Evolutionary conservation across 2,329 filamentous ascomycete species (phyloP).

Genomic region (Septoria petroselini): DNA sequence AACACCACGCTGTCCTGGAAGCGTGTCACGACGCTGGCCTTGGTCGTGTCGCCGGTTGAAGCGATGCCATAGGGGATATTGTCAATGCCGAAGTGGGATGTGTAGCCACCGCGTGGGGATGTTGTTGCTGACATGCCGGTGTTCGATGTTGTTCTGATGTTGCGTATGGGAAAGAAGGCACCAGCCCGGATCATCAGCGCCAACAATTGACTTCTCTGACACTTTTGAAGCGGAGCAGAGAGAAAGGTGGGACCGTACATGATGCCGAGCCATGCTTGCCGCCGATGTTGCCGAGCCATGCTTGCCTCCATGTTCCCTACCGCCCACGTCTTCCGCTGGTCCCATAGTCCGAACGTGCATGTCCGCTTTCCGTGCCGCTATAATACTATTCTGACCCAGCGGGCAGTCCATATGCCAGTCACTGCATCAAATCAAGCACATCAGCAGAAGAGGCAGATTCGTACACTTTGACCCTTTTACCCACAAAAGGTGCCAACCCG

Average conservation of each 20-base stretch:
- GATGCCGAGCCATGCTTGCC: no score
- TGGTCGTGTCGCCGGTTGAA: constrained; percentile 40
- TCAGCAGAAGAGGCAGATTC: background rate
- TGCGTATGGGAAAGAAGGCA: no score
- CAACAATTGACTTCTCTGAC: no score
- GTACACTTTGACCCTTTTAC: background rate
- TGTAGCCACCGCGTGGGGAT: constrained; percentile 24
- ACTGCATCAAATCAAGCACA: background rate
- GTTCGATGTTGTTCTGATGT: background rate
- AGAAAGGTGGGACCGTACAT: no score
- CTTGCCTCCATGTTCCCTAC: background rate
- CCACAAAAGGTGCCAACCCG: background rate
- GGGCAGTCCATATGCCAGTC: background rate
- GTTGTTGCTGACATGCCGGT: constrained; percentile 15
- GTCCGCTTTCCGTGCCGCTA: background rate
- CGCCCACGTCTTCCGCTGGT: constrained; percentile 20
- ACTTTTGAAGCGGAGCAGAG: no score
- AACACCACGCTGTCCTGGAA: constrained; percentile 54
- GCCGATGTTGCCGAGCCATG: no score
- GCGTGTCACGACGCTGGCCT: constrained; percentile 51
- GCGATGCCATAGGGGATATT: constrained; percentile 57
- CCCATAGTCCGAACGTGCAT: background rate
- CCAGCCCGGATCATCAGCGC: no score
- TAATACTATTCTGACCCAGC: no score
- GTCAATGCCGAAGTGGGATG: constrained; percentile 49